Evolutionary conservation across 495 filamentous ascomycete genomes (phyloP).

Genomic region (Peziza echinospora): DNA sequence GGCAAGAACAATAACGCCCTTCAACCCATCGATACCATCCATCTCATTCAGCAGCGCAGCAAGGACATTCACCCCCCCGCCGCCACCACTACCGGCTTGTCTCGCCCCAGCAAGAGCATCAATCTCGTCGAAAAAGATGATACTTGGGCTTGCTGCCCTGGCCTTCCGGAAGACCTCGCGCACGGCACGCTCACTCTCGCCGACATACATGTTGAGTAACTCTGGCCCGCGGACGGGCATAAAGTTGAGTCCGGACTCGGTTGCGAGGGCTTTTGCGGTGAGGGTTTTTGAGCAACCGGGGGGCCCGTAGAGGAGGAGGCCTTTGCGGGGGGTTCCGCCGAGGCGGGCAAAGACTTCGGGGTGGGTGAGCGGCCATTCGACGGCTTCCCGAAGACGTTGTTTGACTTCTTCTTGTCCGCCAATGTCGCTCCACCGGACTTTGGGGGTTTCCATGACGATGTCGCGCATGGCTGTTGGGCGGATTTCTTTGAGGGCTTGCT

Average conservation of each 20-base stretch:
- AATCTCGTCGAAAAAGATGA: conserved; percentile 98
- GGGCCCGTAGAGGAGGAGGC: conserved; percentile 78
- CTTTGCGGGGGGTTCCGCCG: conserved; percentile 48
- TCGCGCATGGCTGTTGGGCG: conserved; percentile 78
- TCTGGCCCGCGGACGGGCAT: conserved; percentile 65
- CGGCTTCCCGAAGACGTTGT: conserved; percentile 37
- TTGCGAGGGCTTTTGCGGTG: conserved; percentile 78
- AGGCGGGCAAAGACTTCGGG: conserved; percentile 37
- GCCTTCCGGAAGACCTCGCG: conserved; percentile 78
- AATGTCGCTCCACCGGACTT: conserved; percentile 73
- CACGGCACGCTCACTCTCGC: conserved; percentile 77
- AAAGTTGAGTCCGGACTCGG: conserved; percentile 80
- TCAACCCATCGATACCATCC: conserved; percentile 76
- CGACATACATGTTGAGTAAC: conserved; percentile 91
- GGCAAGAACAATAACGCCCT: conserved; percentile 73
- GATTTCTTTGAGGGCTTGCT: conserved; percentile 32
- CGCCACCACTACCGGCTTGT: conserved; percentile 27
- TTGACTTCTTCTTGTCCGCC: conserved; percentile 74
- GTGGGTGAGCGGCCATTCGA: conserved; percentile 45
- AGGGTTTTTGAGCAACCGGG: conserved; percentile 94
- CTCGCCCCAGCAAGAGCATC: conserved; percentile 73
- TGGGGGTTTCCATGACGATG: conserved; percentile 69
- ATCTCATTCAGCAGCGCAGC: conserved; percentile 88
- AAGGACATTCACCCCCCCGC: conserved; percentile 52
- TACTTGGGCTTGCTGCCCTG: conserved; percentile 63